Base-by-base conservation (phyloP, 805 yeast species). In the Saccharomyces paradoxus region DNA sequence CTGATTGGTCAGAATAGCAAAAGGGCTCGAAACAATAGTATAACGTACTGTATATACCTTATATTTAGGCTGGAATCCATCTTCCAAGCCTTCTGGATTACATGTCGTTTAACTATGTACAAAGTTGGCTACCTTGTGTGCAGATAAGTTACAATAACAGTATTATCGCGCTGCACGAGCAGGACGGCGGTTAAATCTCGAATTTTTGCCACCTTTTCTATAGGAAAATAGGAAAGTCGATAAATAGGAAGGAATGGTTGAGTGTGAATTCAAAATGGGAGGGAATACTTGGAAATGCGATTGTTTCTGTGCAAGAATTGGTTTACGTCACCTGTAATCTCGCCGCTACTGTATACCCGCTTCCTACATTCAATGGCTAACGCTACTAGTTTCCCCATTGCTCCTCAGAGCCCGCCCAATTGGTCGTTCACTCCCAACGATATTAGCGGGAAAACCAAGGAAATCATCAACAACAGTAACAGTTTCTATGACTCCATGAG, bases 371-470 rank as follows among this genome's bases (percentile, higher is more conserved):
- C 41, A 24, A 51, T 51, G 48, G 28, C 41, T 14, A 41, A 8
- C 49, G 13, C 44, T 37, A 17, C 44, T 17, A 37, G 44, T 17
- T 37, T 37, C 4, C 58, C 59, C 24, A 37, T 55, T 28, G 53
- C 66, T 3, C 68, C 68, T 10, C 62, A 74, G 54, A 8, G 54
- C 3, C 73, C 79, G 27, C 84, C 87, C 13, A 54, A 61, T 26
- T 87, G 95, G 96, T 69, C 74, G 22, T 79, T 76, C 59, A 75
- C 87, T 5, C 78, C 88, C 1, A 79, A 74, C 14, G 71, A 76
- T 17, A 74, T 86, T 51, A 41, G 71, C 8, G 52, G 62, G 2
- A 66, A 71, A 41, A 78, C 86, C 2, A 72, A 78, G 14, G 67
- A 69, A 17, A 65, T 81, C 54, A 75, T 84, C 51, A 65, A 68